Base-by-base conservation (phyloP, 441 rosid species). In the Pelargonium fulgidum region DNA sequence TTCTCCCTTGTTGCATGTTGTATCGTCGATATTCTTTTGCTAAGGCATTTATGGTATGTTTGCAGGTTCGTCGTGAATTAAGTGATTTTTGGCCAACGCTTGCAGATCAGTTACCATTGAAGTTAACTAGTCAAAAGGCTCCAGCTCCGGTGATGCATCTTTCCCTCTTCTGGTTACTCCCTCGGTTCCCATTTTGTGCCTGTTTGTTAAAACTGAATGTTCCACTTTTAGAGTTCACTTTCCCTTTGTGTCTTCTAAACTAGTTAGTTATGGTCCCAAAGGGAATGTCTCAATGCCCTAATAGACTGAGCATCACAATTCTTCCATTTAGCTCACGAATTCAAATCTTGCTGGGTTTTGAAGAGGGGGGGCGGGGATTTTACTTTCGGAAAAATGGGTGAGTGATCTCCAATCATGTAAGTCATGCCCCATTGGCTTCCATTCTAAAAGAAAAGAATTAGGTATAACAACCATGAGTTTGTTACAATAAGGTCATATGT, bases 61-160 rank as follows among this genome's bases (percentile, higher is more conserved):
- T 73, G 69, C 80, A 94, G 98, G 98, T 90, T 69, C 94, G 94
- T 67, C 77, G 75, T 68, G 73, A 79, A 73, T 76, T 94, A 75
- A 80, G 85, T 69, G 48, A 77, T 47, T 92, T 78, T 75, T 94
- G 99, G 99, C 85, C 91, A 65, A 54, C 76, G 70, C 94, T 94
- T 68, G 78, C 87, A 62, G 90, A 89, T 73, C 87, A 84, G 76
- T 65, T 92, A 73, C 89, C 97, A n/a, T 45, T 75, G 64, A 79
- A 80, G 73, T 78, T 90, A 77, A 84, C 85, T 11, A 73, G 79
- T 81, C 84, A 83, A 74, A 90, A 71, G 67, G 65, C 85, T 69
- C 86, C 85, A 73, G 77, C 73, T 68, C 70, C 77, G 66, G 93
- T 90, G 71, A 65, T 71, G 71, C 65, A 64, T 70, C 75, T 66